Percentiles rank a stretch among this genome's conserved stretches.
These are phyloP conservation scores for Sabuloglossum arenarium DNA, from an alignment of 495 filamentous ascomycete species.

Conservation along the genomic window DNA sequence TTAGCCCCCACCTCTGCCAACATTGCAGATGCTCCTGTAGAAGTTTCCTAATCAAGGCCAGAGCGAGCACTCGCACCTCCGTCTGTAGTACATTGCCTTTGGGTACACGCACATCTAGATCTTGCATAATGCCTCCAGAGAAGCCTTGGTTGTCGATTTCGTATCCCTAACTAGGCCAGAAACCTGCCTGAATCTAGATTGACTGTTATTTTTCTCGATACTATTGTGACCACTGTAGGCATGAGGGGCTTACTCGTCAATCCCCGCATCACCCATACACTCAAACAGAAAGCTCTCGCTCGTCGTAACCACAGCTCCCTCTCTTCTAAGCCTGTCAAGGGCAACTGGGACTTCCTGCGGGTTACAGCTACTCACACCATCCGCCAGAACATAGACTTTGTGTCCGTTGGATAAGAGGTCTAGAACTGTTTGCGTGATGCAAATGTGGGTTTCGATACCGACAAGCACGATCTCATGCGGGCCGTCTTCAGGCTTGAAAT, in stretches of 20 bases:
- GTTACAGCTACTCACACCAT: constrained; percentile 78
- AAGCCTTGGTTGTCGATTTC: constrained; percentile 38
- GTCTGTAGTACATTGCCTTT: not conserved
- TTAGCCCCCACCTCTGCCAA: not conserved
- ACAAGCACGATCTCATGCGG: constrained; percentile 39
- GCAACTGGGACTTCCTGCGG: constrained; percentile 61
- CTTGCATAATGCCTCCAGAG: constrained; percentile 44
- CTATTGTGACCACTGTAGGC: not conserved
- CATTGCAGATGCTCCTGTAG: not conserved
- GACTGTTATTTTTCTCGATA: not conserved
- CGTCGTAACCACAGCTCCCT: constrained; percentile 62
- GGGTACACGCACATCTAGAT: constrained; percentile 22
- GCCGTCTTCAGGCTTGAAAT: constrained; percentile 19
- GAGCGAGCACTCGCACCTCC: too few species aligned
- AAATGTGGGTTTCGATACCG: constrained; percentile 89
- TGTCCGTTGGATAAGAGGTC: constrained; percentile 58
- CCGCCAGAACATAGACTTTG: constrained; percentile 72
- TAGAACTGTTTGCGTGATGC: constrained; percentile 77
- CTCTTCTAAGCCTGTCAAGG: constrained; percentile 47
- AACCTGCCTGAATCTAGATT: constrained; percentile 39
- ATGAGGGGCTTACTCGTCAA: constrained; percentile 28
- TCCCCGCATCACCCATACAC: constrained; percentile 69
- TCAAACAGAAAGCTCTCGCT: constrained; percentile 90
- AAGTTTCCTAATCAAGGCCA: not conserved
- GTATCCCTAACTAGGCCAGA: constrained; percentile 63